These are phyloP conservation scores for Eucalyptus tenuipes DNA, from an alignment of 345 rosid species.

Conservation along the genomic window DNA sequence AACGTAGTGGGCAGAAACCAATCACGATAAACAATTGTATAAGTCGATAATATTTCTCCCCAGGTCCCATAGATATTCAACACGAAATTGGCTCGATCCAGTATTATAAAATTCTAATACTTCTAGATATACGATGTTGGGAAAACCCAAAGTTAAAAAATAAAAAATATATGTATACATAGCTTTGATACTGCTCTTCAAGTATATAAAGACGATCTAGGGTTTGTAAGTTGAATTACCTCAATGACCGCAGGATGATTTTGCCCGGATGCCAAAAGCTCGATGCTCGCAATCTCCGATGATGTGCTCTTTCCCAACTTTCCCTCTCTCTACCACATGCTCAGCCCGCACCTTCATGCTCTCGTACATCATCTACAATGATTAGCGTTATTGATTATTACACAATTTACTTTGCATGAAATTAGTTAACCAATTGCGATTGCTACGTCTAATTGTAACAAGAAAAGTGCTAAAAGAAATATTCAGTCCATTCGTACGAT, in stretches of 20 bases:
- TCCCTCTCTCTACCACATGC: constrained; percentile 26
- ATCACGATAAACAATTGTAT: too few relatives aligned
- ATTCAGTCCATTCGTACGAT: too few relatives aligned
- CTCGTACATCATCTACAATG: too few relatives aligned
- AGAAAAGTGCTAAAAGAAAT: too few relatives aligned
- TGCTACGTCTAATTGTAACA: too few relatives aligned
- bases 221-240: constrained; percentile 5
- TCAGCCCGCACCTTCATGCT: constrained; percentile 30
- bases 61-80: background rate
- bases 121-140: background rate
- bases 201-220: background rate
- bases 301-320: constrained; percentile 12
- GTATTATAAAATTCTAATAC: background rate
- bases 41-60: too few relatives aligned
- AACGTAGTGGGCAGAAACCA: too few relatives aligned
- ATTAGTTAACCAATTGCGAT: too few relatives aligned
- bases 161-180: background rate
- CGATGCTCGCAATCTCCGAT: background rate
- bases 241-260: constrained; percentile 57
- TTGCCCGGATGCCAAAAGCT: constrained; percentile 21
- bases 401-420: too few relatives aligned
- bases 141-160: too few relatives aligned
- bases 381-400: too few relatives aligned
- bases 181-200: background rate
- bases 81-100: background rate